phyloP scores from a whole-genome alignment of 768 basidiomycete species.

The Auricularia cornea region DNA sequence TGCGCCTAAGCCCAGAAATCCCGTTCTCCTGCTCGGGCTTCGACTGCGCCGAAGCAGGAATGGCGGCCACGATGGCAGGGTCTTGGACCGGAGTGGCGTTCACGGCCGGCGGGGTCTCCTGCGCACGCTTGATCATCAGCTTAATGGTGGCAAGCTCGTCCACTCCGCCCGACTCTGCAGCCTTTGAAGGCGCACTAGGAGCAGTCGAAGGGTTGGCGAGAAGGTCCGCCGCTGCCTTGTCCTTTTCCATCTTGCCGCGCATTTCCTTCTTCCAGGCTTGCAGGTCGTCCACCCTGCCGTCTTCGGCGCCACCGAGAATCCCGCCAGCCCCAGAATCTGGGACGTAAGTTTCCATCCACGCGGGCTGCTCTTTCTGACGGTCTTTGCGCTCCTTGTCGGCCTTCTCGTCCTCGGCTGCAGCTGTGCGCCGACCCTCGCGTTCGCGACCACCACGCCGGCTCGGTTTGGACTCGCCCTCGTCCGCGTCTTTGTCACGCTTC shows the following conservation, averaged over 20 bases:
- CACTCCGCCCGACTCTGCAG: constrained; percentile 29
- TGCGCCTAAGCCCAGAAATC: not conserved
- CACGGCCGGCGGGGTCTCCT: constrained; percentile 28
- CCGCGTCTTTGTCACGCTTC: constrained; percentile 40
- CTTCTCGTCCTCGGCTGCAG: constrained; percentile 34
- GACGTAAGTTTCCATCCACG: constrained; percentile 88
- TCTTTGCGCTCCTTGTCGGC: constrained; percentile 40
- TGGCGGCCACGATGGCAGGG: not conserved
- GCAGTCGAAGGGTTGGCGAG: not conserved
- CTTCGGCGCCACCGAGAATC: constrained; percentile 44
- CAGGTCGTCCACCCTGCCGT: constrained; percentile 72
- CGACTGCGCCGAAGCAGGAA: constrained; percentile 4
- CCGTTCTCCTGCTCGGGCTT: not conserved
- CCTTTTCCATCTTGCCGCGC: constrained; percentile 64
- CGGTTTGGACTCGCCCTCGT: not conserved
- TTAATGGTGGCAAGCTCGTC: constrained; percentile 84
- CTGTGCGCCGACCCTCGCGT: not conserved
- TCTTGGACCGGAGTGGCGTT: not conserved
- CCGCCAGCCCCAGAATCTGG: constrained; percentile 42
- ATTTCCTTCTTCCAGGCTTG: constrained; percentile 83
- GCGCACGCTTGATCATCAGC: constrained; percentile 73
- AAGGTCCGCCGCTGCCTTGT: constrained; percentile 25
- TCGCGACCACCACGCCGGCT: not conserved
- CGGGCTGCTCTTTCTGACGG: constrained; percentile 59
- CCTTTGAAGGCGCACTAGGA: not conserved